Conservation (phyloP, 768 basidiomycete genomes). For the Tulasnella sp. region DNA sequence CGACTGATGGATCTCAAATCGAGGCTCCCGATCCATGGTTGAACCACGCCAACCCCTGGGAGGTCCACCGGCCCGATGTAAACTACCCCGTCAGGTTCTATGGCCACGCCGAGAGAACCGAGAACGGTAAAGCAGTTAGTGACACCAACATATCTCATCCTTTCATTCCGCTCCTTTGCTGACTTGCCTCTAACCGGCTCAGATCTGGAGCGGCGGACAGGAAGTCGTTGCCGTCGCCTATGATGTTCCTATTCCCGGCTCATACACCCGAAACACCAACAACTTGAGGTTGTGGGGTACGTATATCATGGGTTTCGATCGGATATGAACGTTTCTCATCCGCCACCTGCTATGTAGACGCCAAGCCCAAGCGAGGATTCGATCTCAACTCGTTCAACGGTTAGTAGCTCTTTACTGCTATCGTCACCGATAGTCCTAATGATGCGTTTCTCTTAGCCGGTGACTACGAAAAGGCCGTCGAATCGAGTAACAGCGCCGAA, state of each 20-base stretch:
- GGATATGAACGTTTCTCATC: background rate
- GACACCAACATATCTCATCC: background rate
- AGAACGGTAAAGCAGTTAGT: slow-evolving; percentile 30
- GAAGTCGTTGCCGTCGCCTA: slow-evolving; percentile 91
- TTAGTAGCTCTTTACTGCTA: slow-evolving; percentile 25
- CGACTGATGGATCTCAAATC: slow-evolving; percentile 64
- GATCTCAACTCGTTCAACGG: slow-evolving; percentile 94
- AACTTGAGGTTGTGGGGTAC: slow-evolving; percentile 59
- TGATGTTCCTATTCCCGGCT: slow-evolving; percentile 88
- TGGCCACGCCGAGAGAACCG: slow-evolving; percentile 61
- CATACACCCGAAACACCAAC: slow-evolving; percentile 74
- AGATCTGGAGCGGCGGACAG: slow-evolving; percentile 62
- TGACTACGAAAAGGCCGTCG: slow-evolving; percentile 84
- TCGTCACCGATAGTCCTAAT: background rate
- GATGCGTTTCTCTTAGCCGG: slow-evolving; percentile 47
- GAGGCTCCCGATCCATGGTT: slow-evolving; percentile 90
- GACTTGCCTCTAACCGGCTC: slow-evolving; percentile 25
- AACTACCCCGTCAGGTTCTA: slow-evolving; percentile 81
- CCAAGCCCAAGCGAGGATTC: slow-evolving; percentile 78
- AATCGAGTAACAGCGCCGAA: slow-evolving; percentile 78
- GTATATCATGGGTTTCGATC: slow-evolving; percentile 41
- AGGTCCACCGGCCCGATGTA: slow-evolving; percentile 73
- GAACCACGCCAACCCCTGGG: slow-evolving; percentile 76
- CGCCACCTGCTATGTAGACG: background rate
- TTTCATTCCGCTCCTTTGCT: background rate